Conservation (phyloP, 352 stramenopile species). For the Globisporangium emineosum region DNA sequence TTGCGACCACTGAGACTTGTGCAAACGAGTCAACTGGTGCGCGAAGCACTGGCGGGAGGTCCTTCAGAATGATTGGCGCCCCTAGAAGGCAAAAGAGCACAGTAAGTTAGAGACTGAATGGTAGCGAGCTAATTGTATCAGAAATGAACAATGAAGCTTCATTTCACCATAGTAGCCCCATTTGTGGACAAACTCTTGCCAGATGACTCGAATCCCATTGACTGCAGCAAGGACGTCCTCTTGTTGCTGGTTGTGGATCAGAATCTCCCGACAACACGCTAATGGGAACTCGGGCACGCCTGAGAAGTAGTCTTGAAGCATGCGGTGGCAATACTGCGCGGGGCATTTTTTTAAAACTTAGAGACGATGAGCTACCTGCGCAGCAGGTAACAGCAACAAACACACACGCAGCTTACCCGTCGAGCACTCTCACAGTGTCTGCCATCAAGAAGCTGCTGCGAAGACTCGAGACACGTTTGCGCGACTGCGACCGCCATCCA, state of each 20-base stretch:
- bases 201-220: constrained; percentile 30
- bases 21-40: constrained; percentile 52
- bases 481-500: constrained; percentile 54
- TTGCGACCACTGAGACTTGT: constrained; percentile 41
- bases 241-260: constrained; percentile 7
- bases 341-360: too few species aligned
- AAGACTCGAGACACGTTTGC: constrained; percentile 17
- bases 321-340: constrained; percentile 41
- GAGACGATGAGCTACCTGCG: too few species aligned
- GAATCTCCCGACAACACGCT: constrained; percentile 26
- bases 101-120: not conserved
- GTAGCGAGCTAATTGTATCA: too few species aligned
- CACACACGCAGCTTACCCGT: constrained; percentile 13
- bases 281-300: constrained; percentile 67
- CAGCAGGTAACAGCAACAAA: too few species aligned
- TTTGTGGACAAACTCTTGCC: constrained; percentile 49
- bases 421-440: constrained; percentile 52
- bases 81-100: constrained; percentile 14
- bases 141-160: too few species aligned
- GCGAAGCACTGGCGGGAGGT: constrained; percentile 33
- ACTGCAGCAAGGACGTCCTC: constrained; percentile 20
- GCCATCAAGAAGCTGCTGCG: constrained; percentile 28
- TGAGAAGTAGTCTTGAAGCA: constrained; percentile 48
- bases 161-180: constrained; percentile 61
- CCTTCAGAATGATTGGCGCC: constrained; percentile 38